Evolutionary conservation across 345 rosid genomes (phyloP), one percentile per base, ranked within the genome.

Genomic region (Pistacia atlantica): DNA sequence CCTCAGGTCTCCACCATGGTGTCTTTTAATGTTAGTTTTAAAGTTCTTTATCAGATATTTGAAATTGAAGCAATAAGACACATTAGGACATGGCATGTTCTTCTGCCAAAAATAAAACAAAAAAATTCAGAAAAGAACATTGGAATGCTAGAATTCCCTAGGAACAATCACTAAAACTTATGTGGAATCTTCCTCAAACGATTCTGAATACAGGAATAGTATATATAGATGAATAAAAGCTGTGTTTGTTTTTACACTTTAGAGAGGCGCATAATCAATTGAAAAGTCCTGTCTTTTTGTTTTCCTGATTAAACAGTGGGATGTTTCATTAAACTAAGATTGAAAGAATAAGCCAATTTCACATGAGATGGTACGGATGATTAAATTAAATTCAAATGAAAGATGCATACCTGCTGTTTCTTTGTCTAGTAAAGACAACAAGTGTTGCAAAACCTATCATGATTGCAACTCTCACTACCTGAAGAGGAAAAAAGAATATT

Each of bases 391-490:
- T 54, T 61, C 10, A 52, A 74, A 74, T n/a, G 60, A 68, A n/a
- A 59, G 10, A 38, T 48, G 60, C 33, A 67, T 80, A 88, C 92
- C 90, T 75, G 82, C 51, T 66, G 33, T 79, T 84, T 78, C 77
- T 77, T 79, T 85, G 84, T 79, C 92, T 86, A 7, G 92, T 87
- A 70, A 89, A 76, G 70, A 89, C 56, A 82, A 90, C 92, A 65
- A 90, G 87, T 45, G 89, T 58, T 58, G 89, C 92, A 77, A 89
- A 90, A 0, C 92, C 91, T n/a, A 87, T 83, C 84, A 86, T 89
- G 82, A 87, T 85, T 57, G 80, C 86, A 58, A 75, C 78, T 71
- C 74, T 87, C 81, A 86, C 61, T 71, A 83, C 83, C 92, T 90
- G 74, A 67, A 31, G 64, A 10, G 14, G 18, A 71, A 63, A 79